Evolutionary conservation across 805 yeast species (phyloP), one percentile per base, ranked within the genome.

Genomic region (Wickerhamomyces canadensis): DNA sequence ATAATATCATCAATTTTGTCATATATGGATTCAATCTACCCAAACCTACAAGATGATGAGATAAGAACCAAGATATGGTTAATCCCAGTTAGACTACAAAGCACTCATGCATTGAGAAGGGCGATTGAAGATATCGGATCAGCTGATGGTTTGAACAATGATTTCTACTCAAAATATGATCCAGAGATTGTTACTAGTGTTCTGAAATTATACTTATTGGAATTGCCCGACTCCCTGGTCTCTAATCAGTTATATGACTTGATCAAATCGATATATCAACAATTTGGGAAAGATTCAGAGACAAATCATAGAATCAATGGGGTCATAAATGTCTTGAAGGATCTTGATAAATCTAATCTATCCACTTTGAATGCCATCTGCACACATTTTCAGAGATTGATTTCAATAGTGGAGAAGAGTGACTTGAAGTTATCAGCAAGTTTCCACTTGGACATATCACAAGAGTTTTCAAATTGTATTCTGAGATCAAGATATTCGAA

Each of bases 321-420:
- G 0, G 60, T 85, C 35, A 80, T 75, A 27, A 81, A 78, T 42
- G 75, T 82, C 0, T 64, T 86, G 33, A 67, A 74, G 4, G 83
- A 83, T 40, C 66, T 86, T 37, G 78, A 87, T 16, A 75, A 80
- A 35, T 70, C 82, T 31, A 83, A 81, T 50, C 65, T 85, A 30
- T 91, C 94, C 2, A 83, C 94, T 0, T 67, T 86, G 37, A 89
- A 83, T 55, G 88, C 89, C 2, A 59, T 86, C n/a, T 71, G 80
- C 27, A 78, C 87, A 2, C 95, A 86, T 58, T 73, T 86, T 55
- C 70, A 72, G 36, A 67, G 94, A 33, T 61, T 86, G 39, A 72
- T 80, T 21, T 59, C 71, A 18, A 72, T 76, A 23, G 58, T 78
- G 54, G 52, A 68, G 55, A 54, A 67, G 55, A 45, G 72, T 54